Percentiles rank a stretch among this genome's conserved stretches.
phyloP scores from a whole-genome alignment of 202 grass and related monocot genomes.

The Setaria viridis region DNA sequence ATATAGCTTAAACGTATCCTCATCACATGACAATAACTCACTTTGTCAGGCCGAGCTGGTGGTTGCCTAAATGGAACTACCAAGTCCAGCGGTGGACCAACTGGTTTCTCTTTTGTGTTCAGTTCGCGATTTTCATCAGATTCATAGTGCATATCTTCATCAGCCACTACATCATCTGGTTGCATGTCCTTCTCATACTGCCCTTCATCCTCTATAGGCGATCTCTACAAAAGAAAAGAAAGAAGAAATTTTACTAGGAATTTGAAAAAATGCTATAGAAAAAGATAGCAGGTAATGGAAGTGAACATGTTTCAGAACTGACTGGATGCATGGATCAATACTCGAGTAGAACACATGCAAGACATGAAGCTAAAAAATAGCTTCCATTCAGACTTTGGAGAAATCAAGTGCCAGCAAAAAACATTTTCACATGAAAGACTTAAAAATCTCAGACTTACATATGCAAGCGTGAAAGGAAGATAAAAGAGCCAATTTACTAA shows the following conservation, averaged over 20 bases:
- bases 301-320: conserved; percentile 36
- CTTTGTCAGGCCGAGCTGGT: conserved; percentile 75
- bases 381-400: background rate
- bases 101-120: conserved; percentile 92
- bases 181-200: conserved; percentile 76
- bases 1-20: conserved; percentile 26
- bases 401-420: background rate
- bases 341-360: conserved; percentile 8
- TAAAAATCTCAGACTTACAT: conserved; percentile 30
- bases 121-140: conserved; percentile 87
- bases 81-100: conserved; percentile 86
- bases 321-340: background rate
- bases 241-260: conserved; percentile 1
- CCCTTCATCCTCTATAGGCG: conserved; percentile 74
- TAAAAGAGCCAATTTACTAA: background rate
- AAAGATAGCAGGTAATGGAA: conserved; percentile 19
- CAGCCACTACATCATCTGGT: conserved; percentile 72
- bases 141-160: conserved; percentile 76
- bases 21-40: conserved; percentile 47
- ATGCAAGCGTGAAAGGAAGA: background rate
- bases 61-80: conserved; percentile 67
- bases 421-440: background rate
- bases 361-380: conserved; percentile 15
- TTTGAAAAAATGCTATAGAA: conserved; percentile 26
- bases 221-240: conserved; percentile 67